Evolutionary conservation across 2,329 filamentous ascomycete genomes (phyloP), one percentile per base, ranked within the genome.

Genomic region (Aspergillus fischeri): DNA sequence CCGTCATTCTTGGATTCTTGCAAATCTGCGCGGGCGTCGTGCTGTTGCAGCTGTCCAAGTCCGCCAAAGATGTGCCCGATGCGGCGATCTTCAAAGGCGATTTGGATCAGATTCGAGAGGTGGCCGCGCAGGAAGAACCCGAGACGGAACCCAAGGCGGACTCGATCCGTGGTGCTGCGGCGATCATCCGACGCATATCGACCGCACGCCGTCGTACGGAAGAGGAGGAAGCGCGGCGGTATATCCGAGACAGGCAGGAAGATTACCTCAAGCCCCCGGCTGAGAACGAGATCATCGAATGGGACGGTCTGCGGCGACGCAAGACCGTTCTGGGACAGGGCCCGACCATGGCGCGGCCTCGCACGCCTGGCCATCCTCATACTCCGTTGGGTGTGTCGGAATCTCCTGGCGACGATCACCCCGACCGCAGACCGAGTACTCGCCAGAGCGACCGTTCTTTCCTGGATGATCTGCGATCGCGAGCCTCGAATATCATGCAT

Each of bases 81-180:
- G 82, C 91, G 0, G 92, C 92, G 32, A 87, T 99, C 42, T 96
- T 99, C 79, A 86, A 87, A 55, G 94, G 93, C 48, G 92, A 97
- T 69, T 82, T 99, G 52, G 90, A 97, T 68, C 93, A 99, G 79
- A 90, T 97, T 54, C 90, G 94, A 32, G 96, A 93, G 29, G 94
- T 97, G 60, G 93, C 91, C 49, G 91, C 97, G 67, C 91, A 96
- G 69, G 91, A 96, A 71, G 92, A 97, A 71, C 89, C 92, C n/a
- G 94, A 99, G 74, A 89, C 89, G 14, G 94, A 99, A 67, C 94
- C 94, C 53, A 95, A 96, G 70, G 94, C 94, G 14, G 94, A 99
- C 73, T 92, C 94, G 9, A 95, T 99, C 68, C 90, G 94, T 64
- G 94, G 93, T 59, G 81, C 93, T 17, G 92, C 91, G 6, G 91